A percentile compares a stretch with the other conserved stretches of the same genome.
Conservation (phyloP, 169 alveolate genomes). For the Plasmodium vinckei region DNA sequence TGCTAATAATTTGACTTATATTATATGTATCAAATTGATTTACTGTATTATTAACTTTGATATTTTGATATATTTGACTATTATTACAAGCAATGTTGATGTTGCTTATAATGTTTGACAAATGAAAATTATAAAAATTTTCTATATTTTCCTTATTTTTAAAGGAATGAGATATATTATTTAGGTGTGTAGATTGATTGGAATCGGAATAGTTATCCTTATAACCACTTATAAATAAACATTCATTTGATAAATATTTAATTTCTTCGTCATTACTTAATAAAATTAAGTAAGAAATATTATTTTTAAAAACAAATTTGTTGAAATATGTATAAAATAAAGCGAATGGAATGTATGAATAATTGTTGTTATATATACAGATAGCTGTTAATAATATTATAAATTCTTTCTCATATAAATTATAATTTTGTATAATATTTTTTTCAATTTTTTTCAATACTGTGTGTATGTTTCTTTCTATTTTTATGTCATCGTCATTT, state of each 20-base stretch:
- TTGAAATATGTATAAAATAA: constrained; percentile 66
- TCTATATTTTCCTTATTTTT: neutral
- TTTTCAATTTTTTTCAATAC: constrained; percentile 52
- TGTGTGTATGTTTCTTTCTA: constrained; percentile 6
- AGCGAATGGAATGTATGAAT: constrained; percentile 39
- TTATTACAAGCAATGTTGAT: neutral
- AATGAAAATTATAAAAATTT: neutral
- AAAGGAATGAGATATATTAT: no score
- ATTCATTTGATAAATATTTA: constrained; percentile 29
- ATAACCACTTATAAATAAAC: neutral
- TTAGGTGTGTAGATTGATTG: no score
- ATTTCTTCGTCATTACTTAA: constrained; percentile 68
- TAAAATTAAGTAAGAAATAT: constrained; percentile 35
- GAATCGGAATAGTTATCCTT: neutral
- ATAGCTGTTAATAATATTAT: constrained; percentile 60
- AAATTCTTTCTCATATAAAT: constrained; percentile 54
- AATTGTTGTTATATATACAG: constrained; percentile 65
- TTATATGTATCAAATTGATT: neutral
- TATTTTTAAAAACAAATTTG: constrained; percentile 28
- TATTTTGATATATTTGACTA: neutral
- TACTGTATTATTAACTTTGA: neutral
- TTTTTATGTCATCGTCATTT: constrained; percentile 13
- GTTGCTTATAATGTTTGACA: neutral
- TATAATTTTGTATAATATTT: constrained; percentile 42
- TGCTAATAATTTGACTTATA: constrained; percentile 31